phyloP scores from a whole-genome alignment of 106 monocot genomes.

The Phalaenopsis aphrodite region DNA sequence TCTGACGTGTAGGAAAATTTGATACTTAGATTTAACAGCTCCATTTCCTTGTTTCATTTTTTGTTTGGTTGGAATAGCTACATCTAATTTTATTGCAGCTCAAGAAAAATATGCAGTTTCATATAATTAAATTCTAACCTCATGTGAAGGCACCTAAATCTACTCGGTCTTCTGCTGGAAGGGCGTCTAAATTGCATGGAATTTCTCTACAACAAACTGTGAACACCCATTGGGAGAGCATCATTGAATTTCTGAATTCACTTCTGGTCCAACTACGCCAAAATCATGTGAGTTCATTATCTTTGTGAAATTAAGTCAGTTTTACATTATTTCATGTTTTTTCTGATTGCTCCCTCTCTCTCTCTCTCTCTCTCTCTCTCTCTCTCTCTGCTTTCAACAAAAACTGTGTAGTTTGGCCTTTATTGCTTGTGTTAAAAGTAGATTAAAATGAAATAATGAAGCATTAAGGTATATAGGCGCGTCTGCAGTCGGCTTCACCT shows the following conservation, averaged over 20 bases:
- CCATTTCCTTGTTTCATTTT: not conserved
- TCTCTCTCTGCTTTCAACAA: not conserved
- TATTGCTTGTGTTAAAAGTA: not conserved
- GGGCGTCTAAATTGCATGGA: conserved; percentile 45
- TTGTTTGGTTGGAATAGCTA: not conserved
- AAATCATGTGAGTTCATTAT: conserved; percentile 59
- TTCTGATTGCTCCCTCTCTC: not conserved
- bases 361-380: no score
- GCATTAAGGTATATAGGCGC: not conserved
- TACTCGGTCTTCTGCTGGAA: conserved; percentile 35
- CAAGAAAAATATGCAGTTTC: not conserved
- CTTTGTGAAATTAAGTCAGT: not conserved
- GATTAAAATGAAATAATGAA: not conserved
- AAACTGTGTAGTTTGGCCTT: not conserved
- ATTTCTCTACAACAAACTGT: conserved; percentile 38
- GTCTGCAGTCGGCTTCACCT: not conserved
- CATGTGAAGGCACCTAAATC: conserved; percentile 80
- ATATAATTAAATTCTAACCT: not conserved
- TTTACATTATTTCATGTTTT: not conserved
- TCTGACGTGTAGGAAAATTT: not conserved
- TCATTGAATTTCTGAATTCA: conserved; percentile 70
- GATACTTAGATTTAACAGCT: not conserved
- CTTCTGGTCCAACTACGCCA: conserved; percentile 47
- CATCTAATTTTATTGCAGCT: not conserved
- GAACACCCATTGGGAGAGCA: conserved; percentile 76